Conservation (phyloP, 768 basidiomycete genomes). For the Kwoniella bestiolae region DNA sequence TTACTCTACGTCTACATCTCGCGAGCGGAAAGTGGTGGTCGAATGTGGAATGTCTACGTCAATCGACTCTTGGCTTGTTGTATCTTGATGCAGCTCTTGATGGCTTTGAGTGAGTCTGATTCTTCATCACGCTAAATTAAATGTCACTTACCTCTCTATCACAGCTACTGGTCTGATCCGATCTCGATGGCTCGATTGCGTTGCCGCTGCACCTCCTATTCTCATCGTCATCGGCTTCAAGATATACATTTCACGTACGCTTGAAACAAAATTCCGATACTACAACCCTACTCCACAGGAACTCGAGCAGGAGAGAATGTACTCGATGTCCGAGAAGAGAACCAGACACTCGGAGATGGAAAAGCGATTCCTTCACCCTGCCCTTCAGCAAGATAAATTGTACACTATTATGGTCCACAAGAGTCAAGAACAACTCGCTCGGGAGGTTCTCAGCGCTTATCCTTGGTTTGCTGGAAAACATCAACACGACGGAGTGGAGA, state of each 20-base stretch:
- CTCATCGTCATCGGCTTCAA: constrained; percentile 81
- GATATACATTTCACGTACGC: constrained; percentile 73
- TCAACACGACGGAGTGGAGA: constrained; percentile 42
- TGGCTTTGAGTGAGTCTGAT: constrained; percentile 75
- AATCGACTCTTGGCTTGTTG: constrained; percentile 81
- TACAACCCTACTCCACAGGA: constrained; percentile 70
- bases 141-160: neutral
- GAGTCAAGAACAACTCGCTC: constrained; percentile 55
- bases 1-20: constrained; percentile 91
- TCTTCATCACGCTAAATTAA: constrained; percentile 16
- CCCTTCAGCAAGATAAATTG: constrained; percentile 80
- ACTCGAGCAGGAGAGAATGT: constrained; percentile 67
- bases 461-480: constrained; percentile 54
- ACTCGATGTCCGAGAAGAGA: constrained; percentile 70
- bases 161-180: constrained; percentile 67
- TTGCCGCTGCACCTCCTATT: constrained; percentile 82
- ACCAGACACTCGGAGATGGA: constrained; percentile 81
- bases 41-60: constrained; percentile 89
- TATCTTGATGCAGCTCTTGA: constrained; percentile 76
- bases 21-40: constrained; percentile 89
- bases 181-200: constrained; percentile 69
- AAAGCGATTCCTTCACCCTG: constrained; percentile 94
- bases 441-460: constrained; percentile 55
- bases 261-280: constrained; percentile 72
- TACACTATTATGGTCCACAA: constrained; percentile 59